These are phyloP conservation scores for Zymoseptoria crescenta DNA, from an alignment of 2,329 filamentous ascomycete species.

Conservation along the genomic window DNA sequence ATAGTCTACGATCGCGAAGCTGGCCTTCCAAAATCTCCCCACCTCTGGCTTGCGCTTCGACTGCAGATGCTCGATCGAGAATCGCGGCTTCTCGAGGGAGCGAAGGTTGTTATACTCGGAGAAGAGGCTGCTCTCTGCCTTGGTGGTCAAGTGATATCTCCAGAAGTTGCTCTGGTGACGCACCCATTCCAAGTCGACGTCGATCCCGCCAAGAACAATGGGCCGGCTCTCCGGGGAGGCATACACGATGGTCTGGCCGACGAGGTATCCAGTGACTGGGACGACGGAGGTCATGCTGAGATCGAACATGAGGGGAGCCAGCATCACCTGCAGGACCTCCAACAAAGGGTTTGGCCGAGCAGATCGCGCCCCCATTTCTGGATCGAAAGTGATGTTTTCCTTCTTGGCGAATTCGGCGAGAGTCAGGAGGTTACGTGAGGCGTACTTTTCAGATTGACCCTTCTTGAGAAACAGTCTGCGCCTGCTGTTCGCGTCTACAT, in stretches of 20 bases:
- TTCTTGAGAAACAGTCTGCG: not conserved
- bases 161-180: slow-evolving; percentile 48
- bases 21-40: slow-evolving; percentile 44
- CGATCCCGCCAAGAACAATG: slow-evolving; percentile 35
- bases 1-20: slow-evolving; percentile 37
- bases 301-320: slow-evolving; percentile 23
- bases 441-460: not conserved
- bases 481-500: not conserved
- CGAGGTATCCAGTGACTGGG: slow-evolving; percentile 30
- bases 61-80: slow-evolving; percentile 19
- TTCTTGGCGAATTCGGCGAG: slow-evolving; percentile 1
- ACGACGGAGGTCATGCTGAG: slow-evolving; percentile 8
- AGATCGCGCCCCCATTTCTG: not conserved
- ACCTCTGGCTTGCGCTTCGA: slow-evolving; percentile 28
- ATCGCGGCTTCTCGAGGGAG: slow-evolving; percentile 33
- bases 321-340: slow-evolving; percentile 24
- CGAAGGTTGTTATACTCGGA: slow-evolving; percentile 31
- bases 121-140: slow-evolving; percentile 32
- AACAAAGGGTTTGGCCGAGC: slow-evolving; percentile 10
- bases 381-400: slow-evolving; percentile 3
- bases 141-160: slow-evolving; percentile 40
- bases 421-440: not conserved
- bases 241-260: slow-evolving; percentile 42
- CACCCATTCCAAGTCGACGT: slow-evolving; percentile 41
- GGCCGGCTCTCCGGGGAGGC: slow-evolving; percentile 26